Evolutionary conservation across 176 grass and related monocot species (phyloP), one percentile per base, ranked within the genome.

Genomic region (Raddia guianensis): DNA sequence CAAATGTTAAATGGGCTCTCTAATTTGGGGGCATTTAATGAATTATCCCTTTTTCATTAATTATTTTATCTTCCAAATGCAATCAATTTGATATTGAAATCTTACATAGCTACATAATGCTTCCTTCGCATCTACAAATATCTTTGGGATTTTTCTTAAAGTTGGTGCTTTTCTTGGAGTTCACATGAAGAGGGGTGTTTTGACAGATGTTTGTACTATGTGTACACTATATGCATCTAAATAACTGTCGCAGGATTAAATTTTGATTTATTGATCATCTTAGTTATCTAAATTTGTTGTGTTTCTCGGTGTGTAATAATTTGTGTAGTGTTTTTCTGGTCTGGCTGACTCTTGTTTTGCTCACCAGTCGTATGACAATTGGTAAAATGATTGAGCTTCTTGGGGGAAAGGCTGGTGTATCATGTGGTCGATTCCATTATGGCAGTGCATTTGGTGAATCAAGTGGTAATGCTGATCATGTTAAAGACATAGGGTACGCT

Each of bases 351-450:
- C 12, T 49, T 69, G 7, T 51, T 72, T 50, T 78, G 13, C 49
- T 53, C 18, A 40, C 14, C 77, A 97, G 92, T 91, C 92, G 95
- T 66, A 98, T 98, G 95, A 98, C 95, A 19, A 93, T 98, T 58
- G 95, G 95, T 58, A 98, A 98, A 91, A 98, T 98, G 95, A 98
- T 98, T 76, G 95, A 98, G 68, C 90, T 98, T 77, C 63, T 98
- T 80, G 95, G 95, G 75, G 92, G 95, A 72, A 98, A 98, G 78
- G 95, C 95, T 81, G 95, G 95, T 15, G 79, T 98, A n/a, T 98
- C 92, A 88, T 91, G 80, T 7, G 95, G 92, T 35, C 85, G 86
- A 78, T 98, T 91, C 49, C 90, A 98, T 77, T 98, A 98, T 84
- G 95, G 95, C 52, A 94, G 92, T 87, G 88, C 84, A 80, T 98